Evolutionary conservation across 2,329 filamentous ascomycete species (phyloP).

Genomic region (Colletotrichum somersetense): DNA sequence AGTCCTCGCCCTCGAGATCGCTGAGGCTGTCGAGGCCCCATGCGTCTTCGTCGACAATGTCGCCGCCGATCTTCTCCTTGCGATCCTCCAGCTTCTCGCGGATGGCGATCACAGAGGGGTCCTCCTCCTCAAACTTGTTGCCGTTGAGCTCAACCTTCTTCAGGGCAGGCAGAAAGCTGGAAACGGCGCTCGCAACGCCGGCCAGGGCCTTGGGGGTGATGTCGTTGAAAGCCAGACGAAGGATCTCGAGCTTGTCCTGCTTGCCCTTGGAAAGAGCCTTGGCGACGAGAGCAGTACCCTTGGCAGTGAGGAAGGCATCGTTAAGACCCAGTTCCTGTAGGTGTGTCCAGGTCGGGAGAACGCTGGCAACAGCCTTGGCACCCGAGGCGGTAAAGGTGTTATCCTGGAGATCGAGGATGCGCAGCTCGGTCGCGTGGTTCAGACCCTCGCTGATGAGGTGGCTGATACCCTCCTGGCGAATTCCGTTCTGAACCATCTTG

Average conservation of each 20-base stretch:
- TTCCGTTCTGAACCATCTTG: constrained; percentile 99
- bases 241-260: constrained; percentile 82
- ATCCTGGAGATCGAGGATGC: constrained; percentile 91
- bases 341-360: constrained; percentile 79
- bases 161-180: constrained; percentile 77
- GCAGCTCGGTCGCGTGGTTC: constrained; percentile 74
- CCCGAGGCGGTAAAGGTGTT: constrained; percentile 93
- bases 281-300: constrained; percentile 81
- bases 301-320: constrained; percentile 85
- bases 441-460: constrained; percentile 85
- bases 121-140: constrained; percentile 93
- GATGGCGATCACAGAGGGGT: constrained; percentile 76
- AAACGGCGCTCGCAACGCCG: constrained; percentile 76
- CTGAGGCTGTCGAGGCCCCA: constrained; percentile 90
- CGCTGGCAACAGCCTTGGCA: constrained; percentile 81
- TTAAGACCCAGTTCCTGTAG: constrained; percentile 88
- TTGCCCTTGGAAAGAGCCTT: constrained; percentile 79
- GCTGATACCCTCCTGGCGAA: constrained; percentile 91
- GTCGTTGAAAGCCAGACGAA: constrained; percentile 94
- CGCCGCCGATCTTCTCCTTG: constrained; percentile 79
- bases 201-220: constrained; percentile 83
- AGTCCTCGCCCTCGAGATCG: constrained; percentile 85
- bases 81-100: constrained; percentile 80
- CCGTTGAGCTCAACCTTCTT: constrained; percentile 94
- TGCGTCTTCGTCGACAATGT: constrained; percentile 78